Evolutionary conservation across 495 filamentous ascomycete genomes (phyloP).

Genomic region (Schizothecium vesticola): DNA sequence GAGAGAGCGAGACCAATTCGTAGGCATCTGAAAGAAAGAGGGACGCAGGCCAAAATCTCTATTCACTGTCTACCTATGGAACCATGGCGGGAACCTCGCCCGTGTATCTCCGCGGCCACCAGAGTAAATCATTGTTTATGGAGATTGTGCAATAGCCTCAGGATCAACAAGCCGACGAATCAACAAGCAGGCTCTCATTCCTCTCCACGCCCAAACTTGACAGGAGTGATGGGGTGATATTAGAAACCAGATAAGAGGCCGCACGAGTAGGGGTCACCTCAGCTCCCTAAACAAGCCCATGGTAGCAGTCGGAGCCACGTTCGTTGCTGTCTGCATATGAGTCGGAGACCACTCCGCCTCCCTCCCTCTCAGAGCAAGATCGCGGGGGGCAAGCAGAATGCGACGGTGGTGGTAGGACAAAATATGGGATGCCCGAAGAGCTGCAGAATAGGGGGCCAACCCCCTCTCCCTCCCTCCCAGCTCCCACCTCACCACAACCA

Average conservation of each 20-base stretch:
- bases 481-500: neutral
- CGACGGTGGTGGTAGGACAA: neutral
- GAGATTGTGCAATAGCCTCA: neutral
- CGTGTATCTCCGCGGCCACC: too few relatives aligned
- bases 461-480: neutral
- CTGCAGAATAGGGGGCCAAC: neutral
- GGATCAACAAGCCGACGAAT: neutral
- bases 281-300: neutral
- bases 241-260: neutral
- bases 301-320: neutral
- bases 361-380: neutral
- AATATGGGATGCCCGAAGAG: neutral
- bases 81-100: neutral
- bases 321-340: too few relatives aligned
- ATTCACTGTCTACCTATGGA: neutral
- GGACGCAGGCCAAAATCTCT: neutral
- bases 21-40: neutral
- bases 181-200: neutral
- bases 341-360: too few relatives aligned
- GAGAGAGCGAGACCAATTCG: neutral
- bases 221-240: neutral
- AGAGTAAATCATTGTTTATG: neutral
- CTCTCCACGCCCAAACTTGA: neutral
- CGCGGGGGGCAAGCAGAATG: neutral
- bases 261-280: neutral